A percentile compares a stretch with the other conserved stretches of the same genome.
phyloP scores from a whole-genome alignment of 345 rosid species.

The Salix brachista region DNA sequence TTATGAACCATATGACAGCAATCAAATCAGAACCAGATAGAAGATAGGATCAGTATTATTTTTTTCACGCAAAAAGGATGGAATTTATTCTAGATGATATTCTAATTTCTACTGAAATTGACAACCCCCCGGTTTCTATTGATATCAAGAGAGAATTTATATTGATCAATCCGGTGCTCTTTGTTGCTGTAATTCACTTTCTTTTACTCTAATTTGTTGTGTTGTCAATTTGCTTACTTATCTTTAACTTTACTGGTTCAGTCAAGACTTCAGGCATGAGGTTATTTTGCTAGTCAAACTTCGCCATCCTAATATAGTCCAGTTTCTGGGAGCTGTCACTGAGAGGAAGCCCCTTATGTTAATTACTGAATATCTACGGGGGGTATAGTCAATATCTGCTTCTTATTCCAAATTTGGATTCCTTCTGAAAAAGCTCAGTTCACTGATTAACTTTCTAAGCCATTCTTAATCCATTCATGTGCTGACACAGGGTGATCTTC shows the following conservation, averaged over 20 bases:
- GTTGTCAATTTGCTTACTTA: conserved; percentile 6
- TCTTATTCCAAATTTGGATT: conserved; percentile 12
- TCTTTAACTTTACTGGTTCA: conserved; percentile 37
- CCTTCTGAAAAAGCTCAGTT: conserved; percentile 2
- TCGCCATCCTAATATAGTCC: conserved; percentile 99
- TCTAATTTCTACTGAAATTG: background rate
- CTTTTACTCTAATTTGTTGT: background rate
- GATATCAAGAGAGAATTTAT: background rate
- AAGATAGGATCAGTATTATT: background rate
- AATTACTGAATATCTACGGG: conserved; percentile 87
- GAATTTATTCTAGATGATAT: background rate
- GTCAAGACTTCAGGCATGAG: conserved; percentile 99
- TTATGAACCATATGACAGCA: background rate
- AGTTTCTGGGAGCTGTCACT: conserved; percentile 96
- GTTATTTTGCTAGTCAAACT: conserved; percentile 95
- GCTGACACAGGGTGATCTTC: conserved; percentile 84
- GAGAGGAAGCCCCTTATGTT: conserved; percentile 99
- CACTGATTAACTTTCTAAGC: conserved; percentile 7
- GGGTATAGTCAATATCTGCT: conserved; percentile 48
- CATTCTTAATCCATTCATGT: conserved; percentile 9
- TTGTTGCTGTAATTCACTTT: conserved; percentile 10
- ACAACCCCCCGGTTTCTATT: background rate
- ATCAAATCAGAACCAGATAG: conserved; percentile 1
- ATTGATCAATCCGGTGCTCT: conserved; percentile 10
- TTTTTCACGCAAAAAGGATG: background rate